Evolutionary conservation across 495 filamentous ascomycete species (phyloP).

Genomic region (Annulohypoxylon nitens): DNA sequence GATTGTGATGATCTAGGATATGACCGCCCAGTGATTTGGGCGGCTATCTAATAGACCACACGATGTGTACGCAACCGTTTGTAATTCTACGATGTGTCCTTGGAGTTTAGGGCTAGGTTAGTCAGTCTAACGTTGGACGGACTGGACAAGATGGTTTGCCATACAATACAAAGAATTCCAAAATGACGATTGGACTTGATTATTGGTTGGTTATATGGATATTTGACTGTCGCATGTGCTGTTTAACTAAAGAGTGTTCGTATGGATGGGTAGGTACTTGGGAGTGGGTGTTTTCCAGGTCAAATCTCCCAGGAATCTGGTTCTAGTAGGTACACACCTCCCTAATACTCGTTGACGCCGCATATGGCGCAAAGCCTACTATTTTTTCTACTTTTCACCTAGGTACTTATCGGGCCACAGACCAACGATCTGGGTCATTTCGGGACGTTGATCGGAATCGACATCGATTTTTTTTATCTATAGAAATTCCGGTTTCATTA

Average conservation of each 20-base stretch:
- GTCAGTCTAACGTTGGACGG: not conserved
- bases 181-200: not conserved
- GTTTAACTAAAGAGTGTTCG: not conserved
- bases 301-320: not conserved
- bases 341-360: not conserved
- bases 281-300: not conserved
- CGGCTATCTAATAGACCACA: not conserved
- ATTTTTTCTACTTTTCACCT: not conserved
- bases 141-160: not conserved
- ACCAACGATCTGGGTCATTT: not conserved
- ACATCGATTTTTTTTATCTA: not conserved
- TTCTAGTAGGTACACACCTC: not conserved
- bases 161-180: slow-evolving; percentile 8
- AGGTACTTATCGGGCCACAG: not conserved
- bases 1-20: slow-evolving; percentile 7
- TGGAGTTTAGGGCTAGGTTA: not conserved
- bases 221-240: not conserved
- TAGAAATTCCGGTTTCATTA: not conserved
- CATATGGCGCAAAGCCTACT: not conserved
- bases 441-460: not conserved
- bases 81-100: slow-evolving; percentile 5
- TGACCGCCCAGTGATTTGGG: not conserved
- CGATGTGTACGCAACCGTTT: slow-evolving; percentile 10
- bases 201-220: not conserved
- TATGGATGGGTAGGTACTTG: not conserved